These are phyloP conservation scores for Lignosus rhinocerotis DNA, from an alignment of 1,284 basidiomycete species.

Conservation along the genomic window DNA sequence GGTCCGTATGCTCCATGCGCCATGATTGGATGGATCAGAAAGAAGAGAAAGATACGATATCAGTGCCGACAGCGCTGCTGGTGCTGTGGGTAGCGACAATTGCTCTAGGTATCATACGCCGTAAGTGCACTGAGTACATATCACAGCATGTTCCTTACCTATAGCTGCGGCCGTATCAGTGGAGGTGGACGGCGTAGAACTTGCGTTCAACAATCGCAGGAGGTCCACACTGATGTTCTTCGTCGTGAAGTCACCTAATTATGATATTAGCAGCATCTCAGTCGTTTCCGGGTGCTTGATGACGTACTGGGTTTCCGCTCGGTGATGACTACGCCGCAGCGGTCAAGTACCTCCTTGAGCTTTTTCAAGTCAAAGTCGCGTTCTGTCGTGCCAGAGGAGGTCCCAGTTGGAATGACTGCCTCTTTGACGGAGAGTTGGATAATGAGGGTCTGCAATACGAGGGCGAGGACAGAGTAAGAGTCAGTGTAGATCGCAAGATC, in stretches of 20 bases:
- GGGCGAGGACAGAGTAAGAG: background rate
- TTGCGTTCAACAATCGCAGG: slow-evolving; percentile 67
- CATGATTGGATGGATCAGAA: slow-evolving; percentile 81
- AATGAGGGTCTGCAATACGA: slow-evolving; percentile 72
- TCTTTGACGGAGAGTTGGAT: slow-evolving; percentile 98
- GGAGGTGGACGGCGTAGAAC: slow-evolving; percentile 40
- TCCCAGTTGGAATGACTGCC: slow-evolving; percentile 75
- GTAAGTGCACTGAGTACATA: background rate
- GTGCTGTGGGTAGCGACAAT: slow-evolving; percentile 77
- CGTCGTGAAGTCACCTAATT: slow-evolving; percentile 78
- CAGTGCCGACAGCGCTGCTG: slow-evolving; percentile 81
- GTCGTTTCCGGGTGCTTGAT: background rate
- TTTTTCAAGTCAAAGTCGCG: slow-evolving; percentile 88
- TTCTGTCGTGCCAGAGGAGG: slow-evolving; percentile 65
- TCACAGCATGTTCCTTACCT: slow-evolving; percentile 37
- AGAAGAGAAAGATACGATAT: slow-evolving; percentile 84
- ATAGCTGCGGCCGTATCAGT: slow-evolving; percentile 50
- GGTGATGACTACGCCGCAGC: slow-evolving; percentile 90
- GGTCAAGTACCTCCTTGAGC: slow-evolving; percentile 81
- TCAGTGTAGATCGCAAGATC: background rate
- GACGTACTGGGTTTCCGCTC: slow-evolving; percentile 81
- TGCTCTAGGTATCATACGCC: slow-evolving; percentile 50
- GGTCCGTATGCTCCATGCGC: slow-evolving; percentile 78
- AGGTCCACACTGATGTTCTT: slow-evolving; percentile 88
- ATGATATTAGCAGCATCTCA: background rate